A percentile compares a stretch with the other conserved stretches of the same genome.
phyloP scores from a whole-genome alignment of 1,284 basidiomycete species.

The Cystobasidiaceae sp. region DNA sequence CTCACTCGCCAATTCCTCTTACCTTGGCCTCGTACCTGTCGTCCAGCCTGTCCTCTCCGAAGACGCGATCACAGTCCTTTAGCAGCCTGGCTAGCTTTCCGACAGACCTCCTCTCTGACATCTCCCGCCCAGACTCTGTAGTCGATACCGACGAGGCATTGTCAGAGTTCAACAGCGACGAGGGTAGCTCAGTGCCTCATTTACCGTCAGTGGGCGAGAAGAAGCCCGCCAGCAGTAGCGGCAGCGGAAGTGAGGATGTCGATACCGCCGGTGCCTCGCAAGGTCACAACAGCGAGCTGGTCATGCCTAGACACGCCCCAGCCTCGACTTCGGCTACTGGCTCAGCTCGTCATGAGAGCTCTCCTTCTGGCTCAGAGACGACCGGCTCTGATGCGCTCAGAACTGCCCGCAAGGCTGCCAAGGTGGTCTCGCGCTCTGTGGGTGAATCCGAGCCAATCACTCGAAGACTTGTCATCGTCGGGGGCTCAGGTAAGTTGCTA shows the following conservation, averaged over 20 bases:
- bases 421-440: no score
- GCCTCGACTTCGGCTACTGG: not conserved
- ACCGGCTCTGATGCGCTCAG: not conserved
- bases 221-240: not conserved
- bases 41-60: slow-evolving; percentile 19
- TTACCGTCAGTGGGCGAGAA: no score
- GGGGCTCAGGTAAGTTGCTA: not conserved
- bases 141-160: slow-evolving; percentile 13
- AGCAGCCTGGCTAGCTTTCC: slow-evolving; percentile 29
- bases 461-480: not conserved
- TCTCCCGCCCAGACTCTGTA: slow-evolving; percentile 13
- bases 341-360: not conserved
- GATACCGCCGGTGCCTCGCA: no score
- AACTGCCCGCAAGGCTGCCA: not conserved
- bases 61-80: slow-evolving; percentile 25
- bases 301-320: slow-evolving; percentile 9
- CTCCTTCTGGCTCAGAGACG: slow-evolving; percentile 3
- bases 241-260: no score
- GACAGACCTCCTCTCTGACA: slow-evolving; percentile 22
- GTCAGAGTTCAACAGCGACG: slow-evolving; percentile 20
- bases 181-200: not conserved
- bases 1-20: slow-evolving; percentile 11
- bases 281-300: not conserved
- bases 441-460: no score
- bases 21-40: slow-evolving; percentile 25